phyloP scores from a whole-genome alignment of 208 protist species.

The Leishmania gerbilli region DNA sequence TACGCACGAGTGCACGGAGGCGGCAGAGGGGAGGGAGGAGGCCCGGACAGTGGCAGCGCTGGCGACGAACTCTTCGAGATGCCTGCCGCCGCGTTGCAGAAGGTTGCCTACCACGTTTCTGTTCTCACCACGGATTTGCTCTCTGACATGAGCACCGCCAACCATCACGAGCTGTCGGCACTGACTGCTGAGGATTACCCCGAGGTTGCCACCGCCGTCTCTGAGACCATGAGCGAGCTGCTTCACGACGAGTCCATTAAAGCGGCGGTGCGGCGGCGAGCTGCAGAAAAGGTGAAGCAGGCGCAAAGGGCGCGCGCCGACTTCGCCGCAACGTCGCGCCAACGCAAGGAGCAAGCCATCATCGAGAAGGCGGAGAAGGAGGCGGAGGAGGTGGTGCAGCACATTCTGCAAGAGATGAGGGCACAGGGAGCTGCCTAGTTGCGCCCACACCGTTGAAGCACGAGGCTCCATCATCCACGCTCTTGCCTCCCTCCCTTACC shows the following conservation, averaged over 20 bases:
- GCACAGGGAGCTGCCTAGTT: constrained; percentile 27
- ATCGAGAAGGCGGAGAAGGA: constrained; percentile 75
- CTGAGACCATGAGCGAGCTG: constrained; percentile 66
- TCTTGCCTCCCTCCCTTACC: neutral
- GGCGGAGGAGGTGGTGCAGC: constrained; percentile 70
- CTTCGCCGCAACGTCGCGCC: constrained; percentile 19
- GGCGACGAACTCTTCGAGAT: constrained; percentile 40
- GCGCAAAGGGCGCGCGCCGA: constrained; percentile 26
- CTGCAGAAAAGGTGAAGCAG: constrained; percentile 45
- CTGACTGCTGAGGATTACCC: constrained; percentile 39
- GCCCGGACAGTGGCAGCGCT: neutral
- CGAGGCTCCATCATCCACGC: neutral
- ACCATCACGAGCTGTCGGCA: constrained; percentile 2
- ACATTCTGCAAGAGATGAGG: constrained; percentile 77
- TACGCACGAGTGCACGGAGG: neutral
- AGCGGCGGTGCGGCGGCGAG: constrained; percentile 66
- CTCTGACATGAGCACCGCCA: constrained; percentile 10
- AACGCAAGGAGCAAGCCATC: constrained; percentile 57
- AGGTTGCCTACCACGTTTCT: constrained; percentile 61
- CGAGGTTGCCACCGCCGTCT: constrained; percentile 45
- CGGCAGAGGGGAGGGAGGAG: neutral
- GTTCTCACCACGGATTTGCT: constrained; percentile 50
- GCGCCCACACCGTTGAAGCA: neutral
- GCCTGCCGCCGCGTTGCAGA: constrained; percentile 30
- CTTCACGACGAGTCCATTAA: constrained; percentile 61